A percentile compares a stretch with the other conserved stretches of the same genome.
Conservation (phyloP, 2,329 filamentous ascomycete species). For the Neonectria sp. region DNA sequence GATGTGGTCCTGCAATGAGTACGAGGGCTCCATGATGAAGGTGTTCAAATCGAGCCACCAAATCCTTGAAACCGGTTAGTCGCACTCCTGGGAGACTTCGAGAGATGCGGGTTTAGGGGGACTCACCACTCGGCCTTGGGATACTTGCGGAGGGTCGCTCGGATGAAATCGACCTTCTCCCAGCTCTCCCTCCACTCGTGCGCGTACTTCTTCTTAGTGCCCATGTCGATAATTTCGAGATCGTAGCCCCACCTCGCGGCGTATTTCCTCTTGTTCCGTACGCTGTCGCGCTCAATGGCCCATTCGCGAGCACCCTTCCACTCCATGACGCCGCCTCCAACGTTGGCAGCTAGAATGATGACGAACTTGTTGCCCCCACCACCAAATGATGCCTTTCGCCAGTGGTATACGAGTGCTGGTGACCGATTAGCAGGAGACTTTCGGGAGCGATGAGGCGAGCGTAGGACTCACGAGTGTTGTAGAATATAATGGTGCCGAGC, state of each 20-base stretch:
- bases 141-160: conserved; percentile 91
- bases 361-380: conserved; percentile 94
- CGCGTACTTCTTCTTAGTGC: conserved; percentile 97
- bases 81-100: neutral
- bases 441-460: neutral
- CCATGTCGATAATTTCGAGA: conserved; percentile 97
- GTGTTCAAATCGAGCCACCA: conserved; percentile 99
- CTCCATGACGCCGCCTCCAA: conserved; percentile 98
- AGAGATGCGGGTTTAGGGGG: neutral
- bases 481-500: conserved; percentile 75
- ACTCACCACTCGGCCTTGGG: conserved; percentile 95
- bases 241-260: conserved; percentile 92
- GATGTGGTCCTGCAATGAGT: conserved; percentile 91
- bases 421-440: conserved; percentile 13
- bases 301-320: conserved; percentile 98
- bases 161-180: conserved; percentile 97
- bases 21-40: conserved; percentile 95
- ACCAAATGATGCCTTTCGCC: conserved; percentile 79
- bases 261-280: conserved; percentile 95
- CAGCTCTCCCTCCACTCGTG: conserved; percentile 99
- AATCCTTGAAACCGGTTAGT: conserved; percentile 80
- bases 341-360: conserved; percentile 92
- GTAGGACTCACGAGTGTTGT: conserved; percentile 71
- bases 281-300: conserved; percentile 97
- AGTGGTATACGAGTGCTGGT: conserved; percentile 70